Base-by-base conservation (phyloP, 2,329 filamentous ascomycete genomes). In the Onygenales sp. region DNA sequence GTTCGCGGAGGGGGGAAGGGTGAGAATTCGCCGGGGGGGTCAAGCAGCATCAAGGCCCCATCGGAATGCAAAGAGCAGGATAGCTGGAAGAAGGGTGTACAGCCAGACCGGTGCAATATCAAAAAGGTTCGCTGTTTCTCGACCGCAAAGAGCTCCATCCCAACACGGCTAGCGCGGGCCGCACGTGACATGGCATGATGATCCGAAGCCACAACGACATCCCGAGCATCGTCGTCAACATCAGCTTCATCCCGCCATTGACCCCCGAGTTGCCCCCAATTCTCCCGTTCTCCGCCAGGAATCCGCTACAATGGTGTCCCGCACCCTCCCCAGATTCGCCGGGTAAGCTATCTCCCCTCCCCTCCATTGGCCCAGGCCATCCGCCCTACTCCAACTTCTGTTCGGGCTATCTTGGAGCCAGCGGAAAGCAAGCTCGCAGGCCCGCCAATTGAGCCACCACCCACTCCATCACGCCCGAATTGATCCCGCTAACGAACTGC, bases 291-390 rank as follows among this genome's bases (percentile, higher is more conserved):
- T 11, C 33, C 58, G 55, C 56, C 58, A 54, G 47, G 58, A 61
- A 53, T 63, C 63, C 63, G 63, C 60, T 64, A 69, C 65, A 59
- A 73, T 73, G 63, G 60, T 65, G 64, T 69, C 69, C 62, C 69
- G 69, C 64, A 72, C 71, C 57, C 61, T 64, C 58, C 70, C 71
- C 63, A 67, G 71, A 58, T 60, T 71, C 61, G 70, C 69, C 59
- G 70, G 70, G 71, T 73, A 72, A 51, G 71, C 69, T n/a, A 46
- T 13, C 38, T 45, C 53, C 42, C 36, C 39, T 27, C 21, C 21
- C 21, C 17, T 17, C 21, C 21, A 27, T 27, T 17, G 17, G 21
- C 21, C 21, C 17, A 17, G 17, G 21, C 21, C 21, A 5, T 27
- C 21, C 21, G 21, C 21, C 5, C 21, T 2, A 2, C 21, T 27